phyloP scores from a whole-genome alignment of 495 filamentous ascomycete genomes.

The Penicillium crystallinum region DNA sequence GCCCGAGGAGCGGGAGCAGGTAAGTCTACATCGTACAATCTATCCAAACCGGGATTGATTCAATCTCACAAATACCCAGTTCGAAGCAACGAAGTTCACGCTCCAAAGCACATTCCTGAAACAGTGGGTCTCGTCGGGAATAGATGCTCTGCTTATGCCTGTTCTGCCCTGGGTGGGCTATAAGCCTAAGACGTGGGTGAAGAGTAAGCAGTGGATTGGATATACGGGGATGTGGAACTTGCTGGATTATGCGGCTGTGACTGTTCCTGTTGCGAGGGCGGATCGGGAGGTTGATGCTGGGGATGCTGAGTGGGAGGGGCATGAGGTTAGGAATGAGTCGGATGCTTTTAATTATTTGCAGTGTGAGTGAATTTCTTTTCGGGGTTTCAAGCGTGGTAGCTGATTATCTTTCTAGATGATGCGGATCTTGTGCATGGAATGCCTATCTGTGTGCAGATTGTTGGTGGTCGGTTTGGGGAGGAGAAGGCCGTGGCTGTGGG shows the following conservation, averaged over 20 bases:
- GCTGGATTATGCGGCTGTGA: slow-evolving; percentile 55
- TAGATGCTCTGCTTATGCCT: slow-evolving; percentile 63
- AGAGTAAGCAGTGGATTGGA: slow-evolving; percentile 51
- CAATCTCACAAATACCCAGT: neutral
- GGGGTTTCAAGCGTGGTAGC: neutral
- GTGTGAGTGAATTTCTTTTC: slow-evolving; percentile 23
- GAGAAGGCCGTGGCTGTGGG: slow-evolving; percentile 42
- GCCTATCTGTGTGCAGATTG: slow-evolving; percentile 51
- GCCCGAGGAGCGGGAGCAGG: slow-evolving; percentile 26
- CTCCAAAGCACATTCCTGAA: slow-evolving; percentile 26
- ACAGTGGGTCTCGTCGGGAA: slow-evolving; percentile 48
- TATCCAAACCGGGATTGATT: too few species aligned
- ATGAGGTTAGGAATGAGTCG: slow-evolving; percentile 32
- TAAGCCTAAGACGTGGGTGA: slow-evolving; percentile 41
- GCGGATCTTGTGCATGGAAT: slow-evolving; percentile 41
- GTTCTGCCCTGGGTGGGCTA: slow-evolving; percentile 47
- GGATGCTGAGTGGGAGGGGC: slow-evolving; percentile 21
- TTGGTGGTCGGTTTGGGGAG: slow-evolving; percentile 42
- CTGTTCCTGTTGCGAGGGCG: slow-evolving; percentile 48
- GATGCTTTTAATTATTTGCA: slow-evolving; percentile 37
- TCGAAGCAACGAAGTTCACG: slow-evolving; percentile 24
- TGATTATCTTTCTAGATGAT: slow-evolving; percentile 24
- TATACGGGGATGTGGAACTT: slow-evolving; percentile 67
- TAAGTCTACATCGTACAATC: neutral
- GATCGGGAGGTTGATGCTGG: slow-evolving; percentile 27